A percentile compares a stretch with the other conserved stretches of the same genome.
Evolutionary conservation across 1,284 basidiomycete genomes (phyloP).

Genomic region (Ustilago vetiveriae): DNA sequence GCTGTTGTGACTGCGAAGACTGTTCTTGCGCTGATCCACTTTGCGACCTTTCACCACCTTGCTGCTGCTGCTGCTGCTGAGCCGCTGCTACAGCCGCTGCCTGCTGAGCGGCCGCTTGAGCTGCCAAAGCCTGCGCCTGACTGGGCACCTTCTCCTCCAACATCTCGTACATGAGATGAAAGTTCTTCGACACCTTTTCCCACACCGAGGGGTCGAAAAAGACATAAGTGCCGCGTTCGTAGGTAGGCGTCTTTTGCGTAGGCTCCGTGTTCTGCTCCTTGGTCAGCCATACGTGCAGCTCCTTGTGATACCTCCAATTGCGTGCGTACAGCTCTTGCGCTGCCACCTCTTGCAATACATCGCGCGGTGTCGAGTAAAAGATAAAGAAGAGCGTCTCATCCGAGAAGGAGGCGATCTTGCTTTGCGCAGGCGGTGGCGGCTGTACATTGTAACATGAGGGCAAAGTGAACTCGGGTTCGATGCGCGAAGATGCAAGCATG

Average conservation of each 20-base stretch:
- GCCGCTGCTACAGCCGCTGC: conserved; percentile 24
- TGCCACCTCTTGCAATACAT: conserved; percentile 92
- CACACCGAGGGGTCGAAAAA: conserved; percentile 91
- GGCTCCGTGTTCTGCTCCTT: conserved; percentile 86
- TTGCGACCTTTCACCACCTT: conserved; percentile 5
- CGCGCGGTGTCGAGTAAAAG: conserved; percentile 94
- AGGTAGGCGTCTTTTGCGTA: conserved; percentile 85
- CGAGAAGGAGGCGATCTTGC: conserved; percentile 86
- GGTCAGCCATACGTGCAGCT: conserved; percentile 91
- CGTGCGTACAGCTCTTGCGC: conserved; percentile 96
- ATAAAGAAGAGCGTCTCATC: conserved; percentile 99
- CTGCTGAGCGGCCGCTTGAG: conserved; percentile 46
- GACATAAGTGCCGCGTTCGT: conserved; percentile 87
- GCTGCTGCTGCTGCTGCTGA: conserved; percentile 29
- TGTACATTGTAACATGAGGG: conserved; percentile 94
- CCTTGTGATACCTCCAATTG: conserved; percentile 98
- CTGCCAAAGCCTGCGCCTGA: conserved; percentile 44
- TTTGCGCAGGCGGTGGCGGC: conserved; percentile 85
- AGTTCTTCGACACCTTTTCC: conserved; percentile 78
- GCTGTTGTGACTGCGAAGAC: background rate
- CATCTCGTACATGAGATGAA: conserved; percentile 84
- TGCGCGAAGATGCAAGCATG: conserved; percentile 82
- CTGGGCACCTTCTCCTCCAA: conserved; percentile 78
- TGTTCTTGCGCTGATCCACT: background rate
- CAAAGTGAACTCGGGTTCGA: conserved; percentile 82